Conservation (phyloP, 73 alveolate species). For the Tetrahymena borealis region DNA sequence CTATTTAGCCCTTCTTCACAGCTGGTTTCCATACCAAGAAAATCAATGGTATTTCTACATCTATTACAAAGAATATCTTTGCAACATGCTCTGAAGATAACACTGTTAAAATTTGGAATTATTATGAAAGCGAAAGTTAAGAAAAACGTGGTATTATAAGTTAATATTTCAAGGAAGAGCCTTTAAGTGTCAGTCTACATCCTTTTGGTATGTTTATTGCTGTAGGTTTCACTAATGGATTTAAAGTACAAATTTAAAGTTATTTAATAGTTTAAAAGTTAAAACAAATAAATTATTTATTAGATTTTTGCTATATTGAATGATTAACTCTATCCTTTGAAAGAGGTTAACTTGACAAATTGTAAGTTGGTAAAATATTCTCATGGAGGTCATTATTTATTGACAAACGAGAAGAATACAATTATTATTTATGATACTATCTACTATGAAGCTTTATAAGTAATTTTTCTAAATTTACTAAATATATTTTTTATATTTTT, state of each 20-base stretch:
- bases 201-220: slow-evolving; percentile 45
- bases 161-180: slow-evolving; percentile 41
- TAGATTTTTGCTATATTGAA: slow-evolving; percentile 25
- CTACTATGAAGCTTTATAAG: slow-evolving; percentile 25
- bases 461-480: not conserved
- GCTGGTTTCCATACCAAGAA: slow-evolving; percentile 44
- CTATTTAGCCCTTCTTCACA: slow-evolving; percentile 31
- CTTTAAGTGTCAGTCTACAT: slow-evolving; percentile 33
- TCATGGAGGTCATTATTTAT: slow-evolving; percentile 37
- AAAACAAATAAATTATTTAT: no score
- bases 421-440: slow-evolving; percentile 20
- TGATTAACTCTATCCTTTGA: slow-evolving; percentile 31
- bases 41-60: slow-evolving; percentile 25
- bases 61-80: slow-evolving; percentile 21
- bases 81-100: slow-evolving; percentile 46
- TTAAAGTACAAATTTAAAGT: not conserved
- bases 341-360: slow-evolving; percentile 15
- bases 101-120: slow-evolving; percentile 42
- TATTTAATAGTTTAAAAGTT: no score
- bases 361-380: slow-evolving; percentile 32
- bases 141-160: slow-evolving; percentile 22
- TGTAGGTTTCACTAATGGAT: slow-evolving; percentile 42
- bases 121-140: slow-evolving; percentile 23
- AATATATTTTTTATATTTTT: no score
- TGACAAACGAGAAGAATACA: slow-evolving; percentile 33